Evolutionary conservation across 2,329 filamentous ascomycete genomes (phyloP), one percentile per base, ranked within the genome.

Genomic region (Scleromitrula shiraiana): DNA sequence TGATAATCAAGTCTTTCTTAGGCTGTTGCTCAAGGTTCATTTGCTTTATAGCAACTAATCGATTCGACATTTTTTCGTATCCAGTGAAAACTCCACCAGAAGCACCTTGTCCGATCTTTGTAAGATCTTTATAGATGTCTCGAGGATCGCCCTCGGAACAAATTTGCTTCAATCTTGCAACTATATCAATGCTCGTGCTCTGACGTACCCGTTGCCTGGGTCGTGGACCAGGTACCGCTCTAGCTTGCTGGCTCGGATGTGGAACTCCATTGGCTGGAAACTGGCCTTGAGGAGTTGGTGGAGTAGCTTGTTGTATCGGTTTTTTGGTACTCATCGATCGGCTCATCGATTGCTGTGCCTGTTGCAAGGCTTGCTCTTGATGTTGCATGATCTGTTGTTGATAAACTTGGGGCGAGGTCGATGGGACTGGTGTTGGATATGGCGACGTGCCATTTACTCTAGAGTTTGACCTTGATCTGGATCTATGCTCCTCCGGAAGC

Each of bases 11-110:
- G 60, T 98, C 93, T 68, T 98, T 98, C 77, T 97, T 97, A 2
- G 93, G 93, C 62, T 98, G 93, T 68, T 97, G 86, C 67, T 97
- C 93, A 48, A 98, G 72, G 58, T 97, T 97, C 93, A 98, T 98
- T 72, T 98, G 93, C 72, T 98, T 98, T 69, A 98, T 97, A 35
- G 93, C 93, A 30, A 98, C 93, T 57, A 94, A 82, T 53, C 85
- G 82, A 68, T 95, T 95, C 32, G 81, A 85, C 48, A 80, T 83
- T 55, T 82, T 76, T 66, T 96, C 88, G 64, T 91, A 88, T 3
- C 91, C 93, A 0, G 88, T 95, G 63, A 82, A 98, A 1, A 98
- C 93, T 53, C 93, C 93, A 58, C 93, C 93, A 7, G 91, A 97
- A 30, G 93, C 93, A 66, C 93, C 93, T 68, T 98, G 93, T 0